phyloP scores from a whole-genome alignment of 768 basidiomycete genomes.

The Boletus coccyginus region DNA sequence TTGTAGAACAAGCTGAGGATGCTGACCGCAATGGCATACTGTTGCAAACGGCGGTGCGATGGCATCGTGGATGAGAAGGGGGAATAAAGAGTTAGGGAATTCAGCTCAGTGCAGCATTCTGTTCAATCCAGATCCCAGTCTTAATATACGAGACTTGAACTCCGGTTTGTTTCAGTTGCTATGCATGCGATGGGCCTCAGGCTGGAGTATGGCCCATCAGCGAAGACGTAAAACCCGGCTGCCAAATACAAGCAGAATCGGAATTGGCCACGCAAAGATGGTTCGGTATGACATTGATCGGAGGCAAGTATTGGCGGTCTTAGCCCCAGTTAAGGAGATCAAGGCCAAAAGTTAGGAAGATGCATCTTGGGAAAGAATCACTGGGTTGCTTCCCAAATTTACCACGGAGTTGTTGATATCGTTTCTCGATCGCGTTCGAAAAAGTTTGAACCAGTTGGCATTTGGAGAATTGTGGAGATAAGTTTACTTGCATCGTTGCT shows the following conservation, averaged over 20 bases:
- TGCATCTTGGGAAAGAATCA: no score
- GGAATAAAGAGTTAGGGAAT: background rate
- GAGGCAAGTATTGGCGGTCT: no score
- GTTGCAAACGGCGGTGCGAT: conserved; percentile 19
- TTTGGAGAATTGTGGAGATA: no score
- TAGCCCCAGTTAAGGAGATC: no score
- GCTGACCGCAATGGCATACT: conserved; percentile 43
- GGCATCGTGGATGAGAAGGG: conserved; percentile 11
- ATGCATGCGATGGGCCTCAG: background rate
- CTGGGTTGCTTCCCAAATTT: no score
- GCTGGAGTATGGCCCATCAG: background rate
- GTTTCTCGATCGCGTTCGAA: no score
- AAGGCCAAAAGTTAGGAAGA: no score
- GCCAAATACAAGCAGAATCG: background rate
- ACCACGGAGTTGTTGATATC: no score
- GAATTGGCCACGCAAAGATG: background rate
- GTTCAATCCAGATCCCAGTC: background rate
- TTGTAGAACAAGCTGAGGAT: conserved; percentile 39
- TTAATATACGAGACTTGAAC: background rate
- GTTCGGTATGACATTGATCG: background rate
- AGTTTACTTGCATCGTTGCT: no score
- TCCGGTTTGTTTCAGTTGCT: background rate
- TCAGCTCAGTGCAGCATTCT: background rate
- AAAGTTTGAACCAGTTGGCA: no score
- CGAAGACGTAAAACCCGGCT: background rate